Percentiles rank a stretch among this genome's conserved stretches.
These are phyloP conservation scores for Coemansia brasiliensis DNA, from an alignment of 192 early-diverging fungal species.

Conservation along the genomic window DNA sequence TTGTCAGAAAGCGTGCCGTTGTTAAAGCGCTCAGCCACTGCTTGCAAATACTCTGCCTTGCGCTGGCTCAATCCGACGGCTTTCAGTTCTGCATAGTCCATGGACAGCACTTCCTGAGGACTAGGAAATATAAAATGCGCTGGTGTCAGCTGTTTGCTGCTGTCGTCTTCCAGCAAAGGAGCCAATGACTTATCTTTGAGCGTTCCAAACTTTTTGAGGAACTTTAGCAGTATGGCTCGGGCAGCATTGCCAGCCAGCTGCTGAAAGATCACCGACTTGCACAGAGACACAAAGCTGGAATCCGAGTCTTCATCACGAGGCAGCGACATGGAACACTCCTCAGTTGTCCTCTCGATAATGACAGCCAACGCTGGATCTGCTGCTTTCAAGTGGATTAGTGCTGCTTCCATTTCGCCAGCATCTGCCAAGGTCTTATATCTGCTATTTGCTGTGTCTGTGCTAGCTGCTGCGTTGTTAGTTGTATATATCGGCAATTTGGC, in stretches of 20 bases:
- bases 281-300: slow-evolving; percentile 39
- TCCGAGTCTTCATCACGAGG: slow-evolving; percentile 23
- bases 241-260: slow-evolving; percentile 73
- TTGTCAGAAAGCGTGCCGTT: slow-evolving; percentile 55
- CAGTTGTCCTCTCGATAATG: slow-evolving; percentile 36
- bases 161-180: not conserved
- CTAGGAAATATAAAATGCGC: slow-evolving; percentile 57
- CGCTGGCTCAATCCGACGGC: slow-evolving; percentile 34
- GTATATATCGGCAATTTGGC: not conserved
- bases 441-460: slow-evolving; percentile 6
- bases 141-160: not conserved
- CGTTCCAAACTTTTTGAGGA: slow-evolving; percentile 57
- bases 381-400: slow-evolving; percentile 43
- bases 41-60: slow-evolving; percentile 66
- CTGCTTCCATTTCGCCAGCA: slow-evolving; percentile 27
- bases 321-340: slow-evolving; percentile 30
- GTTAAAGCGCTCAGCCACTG: slow-evolving; percentile 61
- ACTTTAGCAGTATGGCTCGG: slow-evolving; percentile 57
- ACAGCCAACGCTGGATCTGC: slow-evolving; percentile 49
- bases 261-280: slow-evolving; percentile 66
- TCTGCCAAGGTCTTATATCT: slow-evolving; percentile 30
- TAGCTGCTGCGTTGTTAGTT: not conserved
- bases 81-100: slow-evolving; percentile 47
- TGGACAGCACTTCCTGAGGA: slow-evolving; percentile 49
- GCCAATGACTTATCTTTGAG: slow-evolving; percentile 20